Conservation (phyloP, 805 yeast genomes). For the Ogataea corticis region DNA sequence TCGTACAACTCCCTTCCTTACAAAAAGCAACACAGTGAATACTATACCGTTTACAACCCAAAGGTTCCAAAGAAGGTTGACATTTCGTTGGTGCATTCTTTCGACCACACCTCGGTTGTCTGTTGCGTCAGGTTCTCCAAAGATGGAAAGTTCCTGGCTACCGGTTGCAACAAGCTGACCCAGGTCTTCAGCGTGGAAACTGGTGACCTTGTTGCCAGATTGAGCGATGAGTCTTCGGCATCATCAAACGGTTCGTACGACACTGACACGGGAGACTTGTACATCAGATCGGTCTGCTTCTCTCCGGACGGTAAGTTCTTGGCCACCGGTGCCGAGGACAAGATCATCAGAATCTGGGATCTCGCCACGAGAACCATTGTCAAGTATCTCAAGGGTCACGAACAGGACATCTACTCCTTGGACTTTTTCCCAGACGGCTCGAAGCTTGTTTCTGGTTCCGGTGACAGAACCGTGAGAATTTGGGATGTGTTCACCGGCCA, state of each 20-base stretch:
- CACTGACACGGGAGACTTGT: conserved; percentile 76
- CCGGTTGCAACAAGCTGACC: conserved; percentile 95
- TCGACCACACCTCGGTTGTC: conserved; percentile 92
- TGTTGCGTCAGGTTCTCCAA: conserved; percentile 93
- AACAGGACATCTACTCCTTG: conserved; percentile 94
- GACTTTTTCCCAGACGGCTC: conserved; percentile 95
- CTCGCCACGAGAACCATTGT: conserved; percentile 81
- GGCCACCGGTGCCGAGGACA: conserved; percentile 94
- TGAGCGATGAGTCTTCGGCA: conserved; percentile 73
- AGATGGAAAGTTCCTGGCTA: conserved; percentile 90
- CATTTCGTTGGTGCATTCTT: conserved; percentile 83
- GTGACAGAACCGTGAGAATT: conserved; percentile 93
- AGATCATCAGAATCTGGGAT: conserved; percentile 94
- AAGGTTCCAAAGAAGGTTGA: conserved; percentile 75
- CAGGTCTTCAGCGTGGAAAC: conserved; percentile 92
- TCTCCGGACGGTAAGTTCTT: conserved; percentile 91
- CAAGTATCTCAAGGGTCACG: conserved; percentile 88
- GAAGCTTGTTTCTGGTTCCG: conserved; percentile 91
- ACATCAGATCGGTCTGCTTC: conserved; percentile 93
- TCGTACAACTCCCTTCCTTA: conserved; percentile 71
- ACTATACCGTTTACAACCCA: conserved; percentile 88
- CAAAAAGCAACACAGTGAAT: conserved; percentile 82
- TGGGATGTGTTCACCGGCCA: conserved; percentile 94
- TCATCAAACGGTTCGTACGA: conserved; percentile 48
- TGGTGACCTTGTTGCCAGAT: conserved; percentile 83